Base-by-base conservation (phyloP, 139 green algal species). In the Coccomyxa sp. region DNA sequence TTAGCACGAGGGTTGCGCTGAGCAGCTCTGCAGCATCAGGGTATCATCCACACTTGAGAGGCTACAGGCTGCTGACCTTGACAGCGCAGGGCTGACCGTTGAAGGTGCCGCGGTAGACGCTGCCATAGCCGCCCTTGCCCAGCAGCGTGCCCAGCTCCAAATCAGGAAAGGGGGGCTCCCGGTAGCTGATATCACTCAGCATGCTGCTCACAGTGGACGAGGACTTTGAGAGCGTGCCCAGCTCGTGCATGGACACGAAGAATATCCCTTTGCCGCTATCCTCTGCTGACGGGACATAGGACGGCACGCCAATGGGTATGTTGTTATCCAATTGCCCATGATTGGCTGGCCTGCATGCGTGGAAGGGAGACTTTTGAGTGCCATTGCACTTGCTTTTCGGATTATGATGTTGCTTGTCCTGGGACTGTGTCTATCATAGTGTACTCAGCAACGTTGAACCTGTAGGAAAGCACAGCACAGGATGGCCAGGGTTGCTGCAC, bases 131-230 rank as follows among this genome's bases (percentile, higher is more conserved):
- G 16, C 89, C 89, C 55, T 82, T 82, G 0, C 89, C 89, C 39
- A 91, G 75, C 85, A 93, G 79, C 33, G 84, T 82, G 10, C 87
- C 89, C 74, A 93, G 76, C 68, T 79, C 78, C 31, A 93, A 79
- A 50, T 89, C 88, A 31, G 79, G 12, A 12, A 73, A 55, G 24
- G 55, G 44, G 5, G 58, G 8, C 7, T 78, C 55, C 27, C 9
- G 50, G 18, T 31, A 22, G 50, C 27, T 18, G 50, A 22, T 64
- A 18, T 64, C 50, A 6, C 50, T 33, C 40, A 41, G 44, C 71
- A 37, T 76, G 44, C 55, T 44, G 44, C 74, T 68, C 31, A 24
- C 27, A 24, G 55, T 44, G 34, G 14, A 39, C 14, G 70, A 31
- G 33, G 44, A 50, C 33, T 31, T n/a, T 41, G 70, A n/a, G 10